Conservation (phyloP, 345 rosid genomes). For the Syzygium grande region DNA sequence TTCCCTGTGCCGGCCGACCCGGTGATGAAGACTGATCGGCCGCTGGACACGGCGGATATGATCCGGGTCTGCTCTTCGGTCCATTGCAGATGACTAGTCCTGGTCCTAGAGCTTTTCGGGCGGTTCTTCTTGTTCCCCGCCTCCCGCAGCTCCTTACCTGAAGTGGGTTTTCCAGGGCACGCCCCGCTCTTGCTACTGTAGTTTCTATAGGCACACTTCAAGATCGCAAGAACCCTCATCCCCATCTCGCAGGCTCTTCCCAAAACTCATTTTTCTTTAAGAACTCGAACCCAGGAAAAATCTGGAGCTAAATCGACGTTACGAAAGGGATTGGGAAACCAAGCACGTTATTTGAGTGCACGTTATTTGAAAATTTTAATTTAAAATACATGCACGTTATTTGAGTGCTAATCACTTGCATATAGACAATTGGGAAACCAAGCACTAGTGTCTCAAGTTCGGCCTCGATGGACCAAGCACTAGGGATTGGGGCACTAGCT, state of each 20-base stretch:
- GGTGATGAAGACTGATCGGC: constrained; percentile 18
- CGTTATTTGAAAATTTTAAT: too few species aligned
- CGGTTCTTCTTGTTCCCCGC: background rate
- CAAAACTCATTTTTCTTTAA: background rate
- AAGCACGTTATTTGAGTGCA: too few species aligned
- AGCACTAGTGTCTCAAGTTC: too few species aligned
- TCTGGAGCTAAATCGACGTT: background rate
- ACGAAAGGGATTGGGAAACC: background rate
- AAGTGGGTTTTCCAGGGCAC: background rate
- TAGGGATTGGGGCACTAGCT: too few species aligned
- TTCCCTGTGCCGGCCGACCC: constrained; percentile 38
- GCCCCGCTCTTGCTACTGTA: constrained; percentile 4
- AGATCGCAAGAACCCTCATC: constrained; percentile 1
- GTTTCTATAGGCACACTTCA: constrained; percentile 3
- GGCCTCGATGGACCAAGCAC: too few species aligned
- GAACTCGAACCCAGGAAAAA: background rate
- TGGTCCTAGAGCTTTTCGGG: background rate
- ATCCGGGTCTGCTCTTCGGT: constrained; percentile 21
- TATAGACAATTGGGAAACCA: too few species aligned
- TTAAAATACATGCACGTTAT: too few species aligned
- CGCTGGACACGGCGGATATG: constrained; percentile 2
- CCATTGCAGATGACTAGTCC: constrained; percentile 6
- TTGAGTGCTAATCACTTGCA: too few species aligned
- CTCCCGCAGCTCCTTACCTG: background rate
- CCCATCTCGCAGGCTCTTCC: background rate